Base-by-base conservation (phyloP, 2,329 filamentous ascomycete genomes). In the Ophiostoma sp. region DNA sequence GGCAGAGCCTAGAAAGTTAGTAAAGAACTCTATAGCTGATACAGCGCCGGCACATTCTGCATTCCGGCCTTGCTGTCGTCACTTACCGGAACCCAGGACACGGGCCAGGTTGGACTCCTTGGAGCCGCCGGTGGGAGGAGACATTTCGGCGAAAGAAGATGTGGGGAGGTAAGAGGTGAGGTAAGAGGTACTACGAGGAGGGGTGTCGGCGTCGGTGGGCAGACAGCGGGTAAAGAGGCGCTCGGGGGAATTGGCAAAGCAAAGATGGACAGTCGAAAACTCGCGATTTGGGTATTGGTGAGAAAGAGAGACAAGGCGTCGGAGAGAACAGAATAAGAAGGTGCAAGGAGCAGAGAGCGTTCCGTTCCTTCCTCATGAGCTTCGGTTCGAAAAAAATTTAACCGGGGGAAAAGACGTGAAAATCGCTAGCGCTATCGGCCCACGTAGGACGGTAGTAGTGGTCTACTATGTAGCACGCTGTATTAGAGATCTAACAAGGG, bases 71-170 rank as follows among this genome's bases (percentile, higher is more conserved):
- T 62, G 11, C 57, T 33, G 27, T 33, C 27, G 27, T 62, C 57
- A 62, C 79, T 52, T 80, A 97, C 95, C 95, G 77, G 95, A 97
- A 77, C 95, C 95, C 74, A 97, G 83, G 75, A 99, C 83, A 81
- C 95, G 88, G 76, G 95, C 95, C 78, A 90, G 79, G 76, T 92
- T 93, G 71, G 94, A 97, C 85, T 99, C 95, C 82, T 87, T 93
- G 86, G 96, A 77, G 68, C 80, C 80, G 75, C 78, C 77, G 75
- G 81, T 79, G 60, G 83, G 77, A 72, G 89, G 87, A 78, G 89
- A 90, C 89, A 91, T 89, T 70, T 75, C 81, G 75, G 20, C 20
- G 33, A 65, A 20, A 39, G 33, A 20, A 27, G 57, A 57, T 27
- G 68, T 48, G 27, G 20, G 41, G 36, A 48, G 44, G 44, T n/a